Evolutionary conservation across 2,329 filamentous ascomycete genomes (phyloP).

Genomic region (Blastomyces emzantsi): DNA sequence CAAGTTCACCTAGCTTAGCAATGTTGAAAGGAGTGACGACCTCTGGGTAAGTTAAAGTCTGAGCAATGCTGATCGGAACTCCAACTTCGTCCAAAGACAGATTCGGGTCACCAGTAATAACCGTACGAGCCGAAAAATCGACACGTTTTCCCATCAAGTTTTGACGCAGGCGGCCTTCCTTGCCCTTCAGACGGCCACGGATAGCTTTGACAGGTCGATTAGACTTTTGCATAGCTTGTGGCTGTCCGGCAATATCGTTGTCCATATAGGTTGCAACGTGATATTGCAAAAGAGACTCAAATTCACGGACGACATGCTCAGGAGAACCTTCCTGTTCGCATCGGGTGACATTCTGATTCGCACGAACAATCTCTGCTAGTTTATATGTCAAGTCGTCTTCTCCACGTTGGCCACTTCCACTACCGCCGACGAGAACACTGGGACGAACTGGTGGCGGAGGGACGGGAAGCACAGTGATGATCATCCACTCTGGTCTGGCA

Average conservation of each 20-base stretch:
- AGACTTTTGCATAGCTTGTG: conserved; percentile 92
- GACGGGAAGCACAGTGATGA: conserved; percentile 88
- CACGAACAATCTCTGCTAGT: conserved; percentile 93
- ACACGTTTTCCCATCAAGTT: conserved; percentile 99
- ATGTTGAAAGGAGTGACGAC: conserved; percentile 98
- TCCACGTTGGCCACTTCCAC: conserved; percentile 80
- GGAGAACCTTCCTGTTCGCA: conserved; percentile 88
- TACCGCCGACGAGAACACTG: conserved; percentile 95
- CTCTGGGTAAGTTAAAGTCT: conserved; percentile 90
- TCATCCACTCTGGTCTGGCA: conserved; percentile 96
- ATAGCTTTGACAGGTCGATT: conserved; percentile 95
- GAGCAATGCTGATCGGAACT: conserved; percentile 86
- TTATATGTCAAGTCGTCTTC: conserved; percentile 99
- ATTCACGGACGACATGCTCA: conserved; percentile 82
- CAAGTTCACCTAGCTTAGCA: conserved; percentile 75
- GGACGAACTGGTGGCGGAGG: conserved; percentile 92
- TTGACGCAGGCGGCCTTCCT: conserved; percentile 93
- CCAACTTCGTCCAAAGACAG: conserved; percentile 94
- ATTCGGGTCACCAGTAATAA: conserved; percentile 98
- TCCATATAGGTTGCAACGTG: conserved; percentile 99
- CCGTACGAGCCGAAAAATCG: conserved; percentile 97
- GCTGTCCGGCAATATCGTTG: conserved; percentile 94
- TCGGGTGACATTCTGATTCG: conserved; percentile 88
- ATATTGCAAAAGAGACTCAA: conserved; percentile 86
- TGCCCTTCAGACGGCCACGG: conserved; percentile 93